Evolutionary conservation across 169 alveolate species (phyloP).

Genomic region (Plasmodium gaboni): DNA sequence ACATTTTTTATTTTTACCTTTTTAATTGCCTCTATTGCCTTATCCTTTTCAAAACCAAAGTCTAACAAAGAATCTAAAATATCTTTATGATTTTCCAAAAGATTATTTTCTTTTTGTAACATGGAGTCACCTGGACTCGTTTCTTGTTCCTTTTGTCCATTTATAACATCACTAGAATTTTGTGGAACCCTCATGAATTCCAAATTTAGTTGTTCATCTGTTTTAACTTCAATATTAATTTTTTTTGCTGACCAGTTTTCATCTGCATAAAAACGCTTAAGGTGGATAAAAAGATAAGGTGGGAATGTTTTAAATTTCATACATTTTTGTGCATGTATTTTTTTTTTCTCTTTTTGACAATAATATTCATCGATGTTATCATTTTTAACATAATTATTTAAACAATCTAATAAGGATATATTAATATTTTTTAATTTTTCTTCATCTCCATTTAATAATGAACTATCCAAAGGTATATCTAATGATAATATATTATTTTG

Average conservation of each 20-base stretch:
- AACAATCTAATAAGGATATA: conserved; percentile 45
- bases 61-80: conserved; percentile 34
- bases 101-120: neutral
- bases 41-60: conserved; percentile 62
- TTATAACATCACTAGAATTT: neutral
- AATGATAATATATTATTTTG: conserved; percentile 45
- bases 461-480: conserved; percentile 45
- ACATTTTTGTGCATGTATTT: conserved; percentile 47
- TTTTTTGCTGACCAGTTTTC: conserved; percentile 81
- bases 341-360: conserved; percentile 36
- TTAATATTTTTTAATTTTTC: conserved; percentile 5
- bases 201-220: conserved; percentile 36
- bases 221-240: conserved; percentile 79
- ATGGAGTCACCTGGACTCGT: neutral
- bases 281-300: conserved; percentile 80
- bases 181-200: conserved; percentile 50
- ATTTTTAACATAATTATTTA: conserved; percentile 39
- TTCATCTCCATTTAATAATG: conserved; percentile 21
- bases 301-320: conserved; percentile 80
- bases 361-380: conserved; percentile 54
- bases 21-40: conserved; percentile 41
- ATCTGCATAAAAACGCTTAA: conserved; percentile 83
- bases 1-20: conserved; percentile 67
- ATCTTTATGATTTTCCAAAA: conserved; percentile 21
- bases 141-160: neutral